A percentile compares a stretch with the other conserved stretches of the same genome.
These are phyloP conservation scores for Pestalotiopsis sp. DNA, from an alignment of 2,329 filamentous ascomycete species.

Conservation along the genomic window DNA sequence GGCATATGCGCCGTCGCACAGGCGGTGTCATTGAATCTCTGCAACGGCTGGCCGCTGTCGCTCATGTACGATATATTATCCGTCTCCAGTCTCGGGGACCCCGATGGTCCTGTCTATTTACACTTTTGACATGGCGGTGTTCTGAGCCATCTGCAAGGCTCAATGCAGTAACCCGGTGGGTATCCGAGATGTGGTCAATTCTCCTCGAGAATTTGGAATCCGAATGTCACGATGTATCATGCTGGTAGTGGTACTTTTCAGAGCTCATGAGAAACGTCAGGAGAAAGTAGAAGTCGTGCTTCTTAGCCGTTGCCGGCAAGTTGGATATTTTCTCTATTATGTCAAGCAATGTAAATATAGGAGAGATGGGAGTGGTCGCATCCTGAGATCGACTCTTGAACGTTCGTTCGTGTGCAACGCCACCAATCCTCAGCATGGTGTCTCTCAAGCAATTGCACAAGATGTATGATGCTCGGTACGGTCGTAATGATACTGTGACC, in stretches of 20 bases:
- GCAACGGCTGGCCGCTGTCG: not conserved
- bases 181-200: not conserved
- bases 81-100: not conserved
- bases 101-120: not conserved
- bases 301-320: no score
- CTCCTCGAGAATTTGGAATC: not conserved
- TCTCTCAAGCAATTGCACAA: no score
- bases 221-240: not conserved
- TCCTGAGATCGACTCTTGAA: no score
- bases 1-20: not conserved
- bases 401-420: no score
- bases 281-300: not conserved
- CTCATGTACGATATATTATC: not conserved
- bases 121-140: not conserved
- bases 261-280: not conserved
- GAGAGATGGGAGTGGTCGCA: no score
- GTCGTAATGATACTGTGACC: not conserved
- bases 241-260: not conserved
- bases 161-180: not conserved
- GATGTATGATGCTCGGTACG: no score
- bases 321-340: no score
- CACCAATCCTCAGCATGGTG: no score
- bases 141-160: not conserved
- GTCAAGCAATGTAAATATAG: no score
- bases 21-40: not conserved